A percentile compares a stretch with the other conserved stretches of the same genome.
Evolutionary conservation across 768 basidiomycete genomes (phyloP).

Genomic region (Leccinum sublutescens): DNA sequence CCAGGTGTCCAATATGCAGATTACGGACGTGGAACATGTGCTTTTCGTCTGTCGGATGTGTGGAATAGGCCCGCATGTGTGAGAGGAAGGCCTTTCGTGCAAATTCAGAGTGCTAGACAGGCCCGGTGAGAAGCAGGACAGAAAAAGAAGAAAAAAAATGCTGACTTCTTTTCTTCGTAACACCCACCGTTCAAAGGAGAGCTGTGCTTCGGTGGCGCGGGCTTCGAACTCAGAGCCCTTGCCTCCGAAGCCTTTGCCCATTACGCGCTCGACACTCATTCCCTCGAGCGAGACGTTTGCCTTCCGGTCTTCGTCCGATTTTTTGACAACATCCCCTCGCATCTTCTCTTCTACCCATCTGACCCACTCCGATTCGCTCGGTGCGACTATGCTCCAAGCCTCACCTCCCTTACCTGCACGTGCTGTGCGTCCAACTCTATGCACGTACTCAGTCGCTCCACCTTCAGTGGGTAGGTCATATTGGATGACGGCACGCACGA

Average conservation of each 20-base stretch:
- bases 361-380: slow-evolving; percentile 87
- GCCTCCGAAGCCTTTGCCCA: slow-evolving; percentile 85
- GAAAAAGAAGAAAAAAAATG: slow-evolving; percentile 7
- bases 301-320: slow-evolving; percentile 31
- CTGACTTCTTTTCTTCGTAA: slow-evolving; percentile 66
- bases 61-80: slow-evolving; percentile 94
- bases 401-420: slow-evolving; percentile 95
- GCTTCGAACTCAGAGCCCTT: slow-evolving; percentile 76
- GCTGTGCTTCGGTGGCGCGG: slow-evolving; percentile 93
- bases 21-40: slow-evolving; percentile 95
- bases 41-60: slow-evolving; percentile 93
- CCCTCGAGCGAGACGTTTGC: slow-evolving; percentile 52
- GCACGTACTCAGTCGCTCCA: slow-evolving; percentile 94
- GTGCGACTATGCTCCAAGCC: slow-evolving; percentile 90
- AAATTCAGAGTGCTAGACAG: slow-evolving; percentile 63
- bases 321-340: slow-evolving; percentile 45
- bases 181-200: slow-evolving; percentile 95
- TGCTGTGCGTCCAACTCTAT: slow-evolving; percentile 95
- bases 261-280: slow-evolving; percentile 64
- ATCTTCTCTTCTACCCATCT: slow-evolving; percentile 86
- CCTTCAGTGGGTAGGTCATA: slow-evolving; percentile 98
- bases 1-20: slow-evolving; percentile 91
- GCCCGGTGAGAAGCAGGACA: slow-evolving; percentile 5
- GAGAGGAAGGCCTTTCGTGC: slow-evolving; percentile 89
- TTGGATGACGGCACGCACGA: slow-evolving; percentile 92